Base-by-base conservation (phyloP, 2,329 filamentous ascomycete species). In the Fusarium pseudonygamai region DNA sequence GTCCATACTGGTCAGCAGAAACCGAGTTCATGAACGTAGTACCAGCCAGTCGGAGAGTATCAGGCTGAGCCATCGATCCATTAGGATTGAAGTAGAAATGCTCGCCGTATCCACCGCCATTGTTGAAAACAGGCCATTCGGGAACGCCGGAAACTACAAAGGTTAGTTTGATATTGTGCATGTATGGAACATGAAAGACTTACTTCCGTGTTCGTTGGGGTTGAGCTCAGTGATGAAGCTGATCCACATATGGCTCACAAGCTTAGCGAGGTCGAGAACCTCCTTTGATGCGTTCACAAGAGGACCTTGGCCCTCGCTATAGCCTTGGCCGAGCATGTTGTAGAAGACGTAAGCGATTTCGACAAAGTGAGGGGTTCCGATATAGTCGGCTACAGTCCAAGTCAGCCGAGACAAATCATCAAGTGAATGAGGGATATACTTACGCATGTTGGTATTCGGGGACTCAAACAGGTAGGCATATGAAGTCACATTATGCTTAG, bases 391-490 rank as follows among this genome's bases (percentile, higher is more conserved):
- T 76, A n/a, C 7, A 11, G 3, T 10, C 18, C 6, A 12, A 7
- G 24, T 72, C 9, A 58, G 47, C 2, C 4, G 20, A 5, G 6
- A 36, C 3, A 15, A 34, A 26, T 11, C 16, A 34, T 20, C 2
- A 1, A 18, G 3, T 3, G 1, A 6, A 16, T 20, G 14, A 14
- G 26, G 8, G 13, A 7, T 12, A 16, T 15, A 55, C 63, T 70
- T 57, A 76, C 72, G 36, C 43, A 60, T 62, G 20, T 53, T 61
- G 13, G 62, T 69, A 22, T 64, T 65, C 3, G 72, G 78, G 0
- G 85, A 84, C 65, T 87, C 82, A 61, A 86, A 87, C 30, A 82
- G 77, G 76, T 87, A 87, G 20, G 86, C 89, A 80, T 89, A 91
- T 13, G 88, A 87, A 20, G 86, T 80, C 6, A 87, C 77, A 12